A percentile compares a stretch with the other conserved stretches of the same genome.
These are phyloP conservation scores for Colletotrichum sojae DNA, from an alignment of 2,329 filamentous ascomycete species.

Conservation along the genomic window DNA sequence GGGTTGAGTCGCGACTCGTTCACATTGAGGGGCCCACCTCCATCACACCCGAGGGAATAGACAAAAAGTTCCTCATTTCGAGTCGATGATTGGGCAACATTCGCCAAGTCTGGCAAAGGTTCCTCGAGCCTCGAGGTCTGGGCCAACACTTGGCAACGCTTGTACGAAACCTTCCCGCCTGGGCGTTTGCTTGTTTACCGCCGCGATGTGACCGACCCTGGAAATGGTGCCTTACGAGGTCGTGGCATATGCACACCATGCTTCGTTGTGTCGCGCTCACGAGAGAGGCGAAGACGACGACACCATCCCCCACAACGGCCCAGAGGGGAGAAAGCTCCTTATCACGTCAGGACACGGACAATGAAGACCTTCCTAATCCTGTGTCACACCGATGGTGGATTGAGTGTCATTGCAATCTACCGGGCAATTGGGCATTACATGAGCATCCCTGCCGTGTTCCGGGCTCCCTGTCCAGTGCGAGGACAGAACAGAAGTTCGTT, in stretches of 20 bases:
- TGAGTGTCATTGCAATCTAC: neutral
- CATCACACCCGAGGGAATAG: neutral
- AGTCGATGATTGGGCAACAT: neutral
- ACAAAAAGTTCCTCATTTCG: conserved; percentile 18
- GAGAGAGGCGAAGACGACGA: neutral
- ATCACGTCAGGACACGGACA: conserved; percentile 3
- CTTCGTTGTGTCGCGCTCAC: neutral
- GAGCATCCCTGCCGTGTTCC: conserved; percentile 3
- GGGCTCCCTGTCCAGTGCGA: neutral
- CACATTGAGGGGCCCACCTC: neutral
- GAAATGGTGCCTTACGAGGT: neutral
- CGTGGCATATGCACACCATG: neutral
- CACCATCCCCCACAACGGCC: neutral
- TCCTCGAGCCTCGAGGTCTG: neutral
- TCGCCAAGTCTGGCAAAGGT: conserved; percentile 4
- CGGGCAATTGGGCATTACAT: neutral
- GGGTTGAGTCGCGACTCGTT: conserved; percentile 11
- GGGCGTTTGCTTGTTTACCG: conserved; percentile 24
- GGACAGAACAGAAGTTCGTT: neutral
- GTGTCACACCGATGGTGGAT: neutral
- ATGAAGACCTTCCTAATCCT: conserved; percentile 21
- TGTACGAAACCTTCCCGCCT: conserved; percentile 25
- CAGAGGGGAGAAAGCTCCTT: neutral
- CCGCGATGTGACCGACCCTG: neutral
- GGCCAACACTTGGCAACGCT: conserved; percentile 26